Base-by-base conservation (phyloP, 345 rosid species). In the Aquilaria malaccensis region DNA sequence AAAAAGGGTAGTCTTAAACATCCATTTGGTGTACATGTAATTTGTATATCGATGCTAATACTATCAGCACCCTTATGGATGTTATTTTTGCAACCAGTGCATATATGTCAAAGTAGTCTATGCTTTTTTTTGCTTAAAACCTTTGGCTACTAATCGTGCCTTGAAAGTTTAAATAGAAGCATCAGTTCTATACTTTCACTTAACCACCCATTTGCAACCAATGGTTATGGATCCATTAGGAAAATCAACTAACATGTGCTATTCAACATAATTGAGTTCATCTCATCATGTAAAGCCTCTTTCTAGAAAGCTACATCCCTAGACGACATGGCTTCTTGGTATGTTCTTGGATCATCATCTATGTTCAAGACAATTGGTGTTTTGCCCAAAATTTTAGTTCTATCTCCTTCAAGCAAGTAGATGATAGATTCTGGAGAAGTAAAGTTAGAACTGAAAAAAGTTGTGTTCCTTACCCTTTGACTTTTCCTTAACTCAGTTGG, bases 1-100 rank as follows among this genome's bases (percentile, higher is more conserved):
- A 2, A 63, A 50, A 43, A 63, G 51, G 1, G 14, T 22, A 52
- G 14, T 63, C 29, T 63, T 63, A 22, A 10, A 53, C 59, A 54
- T 63, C 67, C 59, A 63, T 63, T 45, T 63, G 67, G 30, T 54
- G 67, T 4, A 63, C 7, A 63, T 15, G 9, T 11, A 63, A 56
- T 5, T 32, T n/a, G 32, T 32, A 22, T 2, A 54, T 31, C 22
- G 22, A 22, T 22, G 22, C 22, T 7, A 65, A 33, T 3, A 61
- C 7, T 0, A 64, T 5, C 1, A 64, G 43, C 7, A 55, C 2
- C 47, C 60, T 55, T 10, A 64, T 29, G 1, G 59, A 53, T 7
- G 67, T 53, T 1, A 63, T 22, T 32, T n/a, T 63, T 1, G 59
- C 29, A 15, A 45, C 41, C 7, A 43, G 33, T 9, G 65, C 55